phyloP scores from a whole-genome alignment of 225 moss, liverwort and hornwort genomes.

The Polytrichum formosum region DNA sequence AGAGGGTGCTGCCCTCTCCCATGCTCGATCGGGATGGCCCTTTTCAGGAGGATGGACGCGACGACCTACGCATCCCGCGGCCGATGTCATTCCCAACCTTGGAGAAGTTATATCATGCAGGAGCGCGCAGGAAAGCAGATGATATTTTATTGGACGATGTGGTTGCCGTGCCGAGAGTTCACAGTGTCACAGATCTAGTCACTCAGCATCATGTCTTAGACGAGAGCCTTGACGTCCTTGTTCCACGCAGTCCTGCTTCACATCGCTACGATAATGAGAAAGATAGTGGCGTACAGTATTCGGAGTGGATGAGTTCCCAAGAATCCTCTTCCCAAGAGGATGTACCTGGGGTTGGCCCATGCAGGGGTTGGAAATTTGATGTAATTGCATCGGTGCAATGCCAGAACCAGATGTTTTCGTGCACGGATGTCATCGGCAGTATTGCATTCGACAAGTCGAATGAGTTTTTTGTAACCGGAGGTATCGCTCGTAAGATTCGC shows the following conservation, averaged over 20 bases:
- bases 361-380: slow-evolving; percentile 20
- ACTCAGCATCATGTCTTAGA: not conserved
- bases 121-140: not conserved
- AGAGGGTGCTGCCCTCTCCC: slow-evolving; percentile 17
- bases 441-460: slow-evolving; percentile 71
- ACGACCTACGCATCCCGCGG: slow-evolving; percentile 10
- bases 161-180: not conserved
- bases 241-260: no score
- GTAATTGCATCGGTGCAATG: slow-evolving; percentile 56
- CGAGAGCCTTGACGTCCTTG: no score
- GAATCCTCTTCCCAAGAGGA: not conserved
- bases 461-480: slow-evolving; percentile 78
- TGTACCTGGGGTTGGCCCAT: not conserved
- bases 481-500: slow-evolving; percentile 85
- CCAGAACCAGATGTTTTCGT: slow-evolving; percentile 35
- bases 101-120: slow-evolving; percentile 5
- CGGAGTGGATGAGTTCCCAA: no score
- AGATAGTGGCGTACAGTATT: no score
- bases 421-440: slow-evolving; percentile 75
- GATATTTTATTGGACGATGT: not conserved
- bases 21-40: slow-evolving; percentile 35
- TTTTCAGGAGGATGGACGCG: slow-evolving; percentile 19
- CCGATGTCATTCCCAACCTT: slow-evolving; percentile 24
- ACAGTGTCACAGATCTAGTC: not conserved
- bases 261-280: no score